Evolutionary conservation across 2,329 filamentous ascomycete species (phyloP), one percentile per base, ranked within the genome.

Genomic region (Alternaria solani): DNA sequence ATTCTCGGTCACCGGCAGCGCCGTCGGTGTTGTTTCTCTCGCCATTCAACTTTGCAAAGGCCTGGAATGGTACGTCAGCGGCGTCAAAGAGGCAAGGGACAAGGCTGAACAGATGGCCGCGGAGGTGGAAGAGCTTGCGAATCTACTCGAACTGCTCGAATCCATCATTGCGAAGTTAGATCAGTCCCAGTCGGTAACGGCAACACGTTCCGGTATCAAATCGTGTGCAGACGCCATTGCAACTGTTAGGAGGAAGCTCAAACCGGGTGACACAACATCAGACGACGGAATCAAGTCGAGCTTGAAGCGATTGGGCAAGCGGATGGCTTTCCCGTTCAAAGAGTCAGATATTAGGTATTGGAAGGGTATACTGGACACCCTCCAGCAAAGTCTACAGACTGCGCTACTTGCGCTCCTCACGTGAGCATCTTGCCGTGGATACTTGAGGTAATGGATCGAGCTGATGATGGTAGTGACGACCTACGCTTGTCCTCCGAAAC

Each of bases 1-100:
- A 25, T 48, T 48, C 25, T 48, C 28, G 4, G 25, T 48, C 1
- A 48, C 46, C 14, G 46, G 46, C 20, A 48, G 46, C 12, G 46
- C 46, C 4, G 46, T 48, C 14, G 28, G 46, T 5, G 46, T 48
- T n/a, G 12, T 48, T 36, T 48, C 30, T 3, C 46, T 48, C 1
- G 46, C 46, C 7, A 48, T 48, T 0, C 30, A 48, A 1, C 18
- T 48, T 1, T 48, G 46, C 18, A 48, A 48, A 4, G 46, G 14
- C 46, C 14, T 48, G 0, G 46, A 48, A n/a, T 48, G 46, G 46
- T 48, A 48, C 14, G 1, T 48, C 7, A 48, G 46, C 0, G 30
- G 46, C 23, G 46, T 48, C 7, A 36, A 48, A 0, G 20, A 36
- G 2, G 46, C 46, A 8, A 48, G 7, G 1, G 14, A 48, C 30